A percentile compares a stretch with the other conserved stretches of the same genome.
Conservation (phyloP, 768 basidiomycete genomes). For the Wakefieldia striispora region DNA sequence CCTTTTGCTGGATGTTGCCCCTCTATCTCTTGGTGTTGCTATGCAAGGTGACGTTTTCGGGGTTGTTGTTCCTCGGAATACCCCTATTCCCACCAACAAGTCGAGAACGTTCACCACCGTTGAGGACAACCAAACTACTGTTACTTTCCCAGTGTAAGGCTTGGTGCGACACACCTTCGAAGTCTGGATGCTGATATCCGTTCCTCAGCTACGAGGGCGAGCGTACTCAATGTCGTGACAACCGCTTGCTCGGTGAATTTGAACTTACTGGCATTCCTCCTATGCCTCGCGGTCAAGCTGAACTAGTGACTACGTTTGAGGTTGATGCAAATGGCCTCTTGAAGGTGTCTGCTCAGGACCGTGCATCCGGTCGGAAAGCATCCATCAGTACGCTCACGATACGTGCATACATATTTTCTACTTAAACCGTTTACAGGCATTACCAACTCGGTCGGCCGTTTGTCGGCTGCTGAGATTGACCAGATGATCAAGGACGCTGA, state of each 20-base stretch:
- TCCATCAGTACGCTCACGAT: conserved; percentile 73
- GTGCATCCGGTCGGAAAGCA: conserved; percentile 98
- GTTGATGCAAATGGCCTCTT: conserved; percentile 99
- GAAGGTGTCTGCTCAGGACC: conserved; percentile 98
- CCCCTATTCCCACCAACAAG: conserved; percentile 99
- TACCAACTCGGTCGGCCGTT: conserved; percentile 98
- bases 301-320: conserved; percentile 99
- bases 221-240: conserved; percentile 99
- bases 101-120: conserved; percentile 98
- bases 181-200: conserved; percentile 6
- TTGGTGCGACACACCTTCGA: neutral
- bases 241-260: conserved; percentile 98
- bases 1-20: conserved; percentile 96
- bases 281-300: conserved; percentile 99
- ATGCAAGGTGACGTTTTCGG: conserved; percentile 99
- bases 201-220: conserved; percentile 88
- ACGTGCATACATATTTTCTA: neutral
- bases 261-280: conserved; percentile 99
- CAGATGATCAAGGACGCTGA: conserved; percentile 99
- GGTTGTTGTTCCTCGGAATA: conserved; percentile 99
- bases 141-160: conserved; percentile 96
- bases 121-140: conserved; percentile 99
- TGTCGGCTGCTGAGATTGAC: conserved; percentile 96
- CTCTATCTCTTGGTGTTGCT: conserved; percentile 98
- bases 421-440: conserved; percentile 56